Evolutionary conservation across 441 rosid genomes (phyloP), one percentile per base, ranked within the genome.

Genomic region (Euphorbia celastroides): DNA sequence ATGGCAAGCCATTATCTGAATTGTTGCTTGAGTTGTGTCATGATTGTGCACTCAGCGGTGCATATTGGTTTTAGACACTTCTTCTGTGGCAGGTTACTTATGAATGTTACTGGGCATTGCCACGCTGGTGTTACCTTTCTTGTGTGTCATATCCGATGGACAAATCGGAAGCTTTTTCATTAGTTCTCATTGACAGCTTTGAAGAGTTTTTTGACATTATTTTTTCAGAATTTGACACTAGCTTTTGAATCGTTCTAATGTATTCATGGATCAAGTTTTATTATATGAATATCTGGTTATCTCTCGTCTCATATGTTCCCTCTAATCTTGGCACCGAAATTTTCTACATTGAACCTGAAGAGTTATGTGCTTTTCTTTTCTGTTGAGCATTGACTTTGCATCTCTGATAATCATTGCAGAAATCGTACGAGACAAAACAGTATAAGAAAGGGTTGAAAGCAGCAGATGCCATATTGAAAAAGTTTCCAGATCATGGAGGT

Each of bases 401-500:
- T 69, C 64, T 71, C 71, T 48, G 64, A 68, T 61, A 8, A 4
- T 66, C 10, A 5, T 70, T 77, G 86, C 87, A 95, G 98, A 95
- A 92, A 92, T 95, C 99, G 27, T 95, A 92, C 77, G 99, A 95
- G 81, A 92, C 93, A 32, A 95, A 95, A 70, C 98, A 92, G 79
- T 95, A 95, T 78, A 95, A 95, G 87, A 95, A 90, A 82, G 99
- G 98, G 38, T 70, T 95, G 74, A 95, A 90, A 86, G 95, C 99
- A n/a, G 99, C 99, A 26, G 99, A 95, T 84, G 78, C 97, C 64
- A 95, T 95, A 64, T 74, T 92, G 78, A 92, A 88, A 78, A 95
- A 90, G 84, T 90, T 90, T 86, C 99, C 99, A 17, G 88, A 88
- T 63, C 99, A 95, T 92, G 99, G 99, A 66, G 99, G 99, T 95